Conservation (phyloP, 257 asterid species). For the Lycium ferocissimum region DNA sequence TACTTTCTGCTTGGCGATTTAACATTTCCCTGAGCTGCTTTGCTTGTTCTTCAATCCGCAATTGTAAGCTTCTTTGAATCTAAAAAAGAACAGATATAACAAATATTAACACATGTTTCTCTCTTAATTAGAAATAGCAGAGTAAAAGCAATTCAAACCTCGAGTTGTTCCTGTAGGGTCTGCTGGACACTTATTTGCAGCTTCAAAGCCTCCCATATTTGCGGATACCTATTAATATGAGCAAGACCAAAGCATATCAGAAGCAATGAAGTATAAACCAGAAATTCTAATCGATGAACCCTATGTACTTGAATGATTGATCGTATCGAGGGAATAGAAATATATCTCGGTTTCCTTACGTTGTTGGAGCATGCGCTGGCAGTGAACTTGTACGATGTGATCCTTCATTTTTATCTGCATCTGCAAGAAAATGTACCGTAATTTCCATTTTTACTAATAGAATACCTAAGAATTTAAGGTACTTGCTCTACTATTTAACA, state of each 20-base stretch:
- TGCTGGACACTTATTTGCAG: conserved; percentile 48
- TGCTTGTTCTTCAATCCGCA: conserved; percentile 57
- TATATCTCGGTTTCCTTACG: conserved; percentile 36
- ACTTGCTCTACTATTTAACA: too few species aligned
- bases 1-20: conserved; percentile 36
- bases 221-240: conserved; percentile 35
- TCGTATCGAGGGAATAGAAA: too few species aligned
- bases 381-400: background rate
- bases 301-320: too few species aligned
- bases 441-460: background rate
- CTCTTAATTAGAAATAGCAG: too few species aligned
- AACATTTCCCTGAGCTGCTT: conserved; percentile 50
- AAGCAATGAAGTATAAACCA: background rate
- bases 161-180: conserved; percentile 44
- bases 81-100: conserved; percentile 12
- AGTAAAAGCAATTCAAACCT: conserved; percentile 35
- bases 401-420: conserved; percentile 39
- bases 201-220: conserved; percentile 49
- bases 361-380: conserved; percentile 29
- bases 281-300: too few species aligned
- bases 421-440: background rate
- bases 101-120: background rate
- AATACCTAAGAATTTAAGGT: background rate
- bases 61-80: conserved; percentile 50
- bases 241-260: background rate